Conservation (phyloP, 352 stramenopile species). For the Phytophthora sp. region DNA sequence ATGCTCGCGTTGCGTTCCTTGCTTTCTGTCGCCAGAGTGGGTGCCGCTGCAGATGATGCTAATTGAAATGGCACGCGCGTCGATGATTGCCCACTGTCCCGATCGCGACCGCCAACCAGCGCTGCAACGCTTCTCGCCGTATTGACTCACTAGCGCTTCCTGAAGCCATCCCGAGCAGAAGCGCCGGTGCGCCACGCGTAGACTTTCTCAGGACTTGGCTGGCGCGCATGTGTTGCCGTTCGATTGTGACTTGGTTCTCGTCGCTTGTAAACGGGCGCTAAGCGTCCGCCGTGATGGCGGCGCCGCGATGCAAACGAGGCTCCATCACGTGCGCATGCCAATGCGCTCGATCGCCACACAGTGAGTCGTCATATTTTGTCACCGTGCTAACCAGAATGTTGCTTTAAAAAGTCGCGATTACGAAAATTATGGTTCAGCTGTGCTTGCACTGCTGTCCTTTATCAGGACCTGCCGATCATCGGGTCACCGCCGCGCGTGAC, state of each 20-base stretch:
- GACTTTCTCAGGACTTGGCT: conserved; percentile 25
- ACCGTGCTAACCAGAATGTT: conserved; percentile 24
- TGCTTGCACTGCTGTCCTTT: neutral
- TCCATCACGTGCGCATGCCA: neutral
- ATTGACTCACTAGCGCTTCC: conserved; percentile 2
- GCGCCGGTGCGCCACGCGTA: conserved; percentile 4
- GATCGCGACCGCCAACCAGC: neutral
- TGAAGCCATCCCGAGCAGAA: conserved; percentile 26
- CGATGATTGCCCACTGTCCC: conserved; percentile 19
- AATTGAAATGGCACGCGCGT: neutral
- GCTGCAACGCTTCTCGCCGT: conserved; percentile 9
- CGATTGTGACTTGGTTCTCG: conserved; percentile 17
- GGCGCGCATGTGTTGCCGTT: conserved; percentile 14
- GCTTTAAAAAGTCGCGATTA: conserved; percentile 34
- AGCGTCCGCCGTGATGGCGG: conserved; percentile 9
- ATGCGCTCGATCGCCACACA: neutral
- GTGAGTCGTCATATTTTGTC: conserved; percentile 18
- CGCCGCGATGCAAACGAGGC: conserved; percentile 22
- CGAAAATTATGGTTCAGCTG: conserved; percentile 11
- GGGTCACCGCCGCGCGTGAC: neutral
- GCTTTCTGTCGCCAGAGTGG: conserved; percentile 2
- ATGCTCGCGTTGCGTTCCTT: conserved; percentile 21
- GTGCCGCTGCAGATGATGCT: conserved; percentile 23
- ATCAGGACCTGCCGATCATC: too few relatives aligned
- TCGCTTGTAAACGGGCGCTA: conserved; percentile 12